phyloP scores from a whole-genome alignment of 129 eudicot genomes.

The Tagetes patula region DNA sequence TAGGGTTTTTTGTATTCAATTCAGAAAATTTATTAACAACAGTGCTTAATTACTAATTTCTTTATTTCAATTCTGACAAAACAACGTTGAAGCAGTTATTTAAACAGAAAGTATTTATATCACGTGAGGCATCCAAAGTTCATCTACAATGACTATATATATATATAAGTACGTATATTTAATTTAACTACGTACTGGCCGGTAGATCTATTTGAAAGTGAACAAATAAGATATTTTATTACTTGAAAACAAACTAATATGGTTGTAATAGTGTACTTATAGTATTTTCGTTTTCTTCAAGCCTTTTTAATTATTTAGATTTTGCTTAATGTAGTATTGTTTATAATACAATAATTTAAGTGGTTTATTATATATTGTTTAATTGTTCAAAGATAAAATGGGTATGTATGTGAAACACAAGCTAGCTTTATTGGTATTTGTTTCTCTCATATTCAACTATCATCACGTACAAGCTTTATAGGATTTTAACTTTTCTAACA shows the following conservation, averaged over 20 bases:
- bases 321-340: background rate
- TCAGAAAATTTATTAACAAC: background rate
- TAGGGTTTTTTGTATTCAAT: background rate
- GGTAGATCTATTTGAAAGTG: background rate
- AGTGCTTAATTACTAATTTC: too few species aligned
- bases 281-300: too few species aligned
- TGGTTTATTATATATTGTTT: background rate
- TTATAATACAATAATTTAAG: background rate
- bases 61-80: background rate
- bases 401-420: too few species aligned
- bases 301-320: background rate
- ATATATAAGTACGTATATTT: too few species aligned
- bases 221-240: background rate
- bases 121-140: background rate
- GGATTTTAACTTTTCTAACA: too few species aligned
- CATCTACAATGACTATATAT: background rate
- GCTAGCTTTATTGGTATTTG: too few species aligned
- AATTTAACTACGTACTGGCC: background rate
- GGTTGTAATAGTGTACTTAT: background rate
- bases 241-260: background rate
- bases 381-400: too few species aligned
- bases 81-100: background rate
- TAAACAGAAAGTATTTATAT: background rate
- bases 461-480: too few species aligned
- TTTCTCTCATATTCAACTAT: too few species aligned